Conservation (phyloP, 441 rosid genomes). For the Pelargonium myrrhifolium region DNA sequence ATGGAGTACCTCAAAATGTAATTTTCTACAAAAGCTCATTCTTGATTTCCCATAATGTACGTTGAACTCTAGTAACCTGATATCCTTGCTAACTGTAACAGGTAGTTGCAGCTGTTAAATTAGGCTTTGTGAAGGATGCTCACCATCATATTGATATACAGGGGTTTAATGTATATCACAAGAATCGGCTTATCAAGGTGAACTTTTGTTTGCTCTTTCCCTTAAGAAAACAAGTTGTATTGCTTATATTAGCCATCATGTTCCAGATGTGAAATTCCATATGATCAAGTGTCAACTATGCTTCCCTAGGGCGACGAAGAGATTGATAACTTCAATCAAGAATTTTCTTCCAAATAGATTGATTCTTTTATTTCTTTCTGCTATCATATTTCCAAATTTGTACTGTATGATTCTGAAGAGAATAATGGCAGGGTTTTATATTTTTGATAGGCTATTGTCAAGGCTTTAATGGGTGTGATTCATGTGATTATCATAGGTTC, state of each 20-base stretch:
- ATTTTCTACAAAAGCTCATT: not conserved
- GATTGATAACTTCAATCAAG: not conserved
- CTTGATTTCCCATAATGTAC: not conserved
- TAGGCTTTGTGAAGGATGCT: conserved; percentile 98
- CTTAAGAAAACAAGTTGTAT: not conserved
- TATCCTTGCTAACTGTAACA: conserved; percentile 1
- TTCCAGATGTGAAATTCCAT: no score
- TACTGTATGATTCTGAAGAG: no score
- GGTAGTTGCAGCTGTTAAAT: conserved; percentile 63
- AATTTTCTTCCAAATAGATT: not conserved
- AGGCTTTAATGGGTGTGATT: no score
- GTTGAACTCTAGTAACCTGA: not conserved
- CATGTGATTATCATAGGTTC: no score
- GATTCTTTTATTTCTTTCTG: no score
- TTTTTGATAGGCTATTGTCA: no score
- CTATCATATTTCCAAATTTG: no score
- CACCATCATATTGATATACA: conserved; percentile 81
- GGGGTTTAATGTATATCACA: conserved; percentile 93
- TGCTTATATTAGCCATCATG: no score
- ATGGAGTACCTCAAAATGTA: not conserved
- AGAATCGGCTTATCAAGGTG: conserved; percentile 88
- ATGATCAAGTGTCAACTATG: no score
- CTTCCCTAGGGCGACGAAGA: not conserved
- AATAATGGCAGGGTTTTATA: no score
- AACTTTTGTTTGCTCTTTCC: not conserved